A percentile compares a stretch with the other conserved stretches of the same genome.
Evolutionary conservation across 176 grass and related monocot species (phyloP).

Genomic region (Aegilops speltoides): DNA sequence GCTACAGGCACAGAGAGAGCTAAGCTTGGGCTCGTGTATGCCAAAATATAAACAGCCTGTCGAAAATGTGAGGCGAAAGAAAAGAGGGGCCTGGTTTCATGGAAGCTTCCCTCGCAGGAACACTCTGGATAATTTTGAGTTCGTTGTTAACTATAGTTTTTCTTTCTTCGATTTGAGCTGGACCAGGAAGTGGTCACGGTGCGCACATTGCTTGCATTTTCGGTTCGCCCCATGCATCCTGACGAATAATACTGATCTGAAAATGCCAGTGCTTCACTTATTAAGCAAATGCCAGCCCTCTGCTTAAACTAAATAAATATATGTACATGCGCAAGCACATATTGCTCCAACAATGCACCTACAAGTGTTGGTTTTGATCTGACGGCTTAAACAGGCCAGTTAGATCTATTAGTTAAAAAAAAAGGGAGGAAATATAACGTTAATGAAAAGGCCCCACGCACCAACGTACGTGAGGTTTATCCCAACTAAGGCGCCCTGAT

Average conservation of each 20-base stretch:
- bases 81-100: neutral
- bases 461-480: too few relatives aligned
- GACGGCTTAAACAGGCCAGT: too few relatives aligned
- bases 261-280: neutral
- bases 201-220: neutral
- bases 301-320: neutral
- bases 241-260: neutral
- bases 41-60: neutral
- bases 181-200: neutral
- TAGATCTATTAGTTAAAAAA: too few relatives aligned
- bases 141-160: neutral
- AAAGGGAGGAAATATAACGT: too few relatives aligned
- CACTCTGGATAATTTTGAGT: neutral
- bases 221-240: neutral
- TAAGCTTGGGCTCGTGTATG: neutral
- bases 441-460: too few relatives aligned
- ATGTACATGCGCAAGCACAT: too few relatives aligned
- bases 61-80: neutral
- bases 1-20: neutral
- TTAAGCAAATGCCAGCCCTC: neutral
- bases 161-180: neutral
- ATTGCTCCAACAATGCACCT: too few relatives aligned
- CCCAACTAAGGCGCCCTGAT: too few relatives aligned
- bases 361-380: too few relatives aligned
- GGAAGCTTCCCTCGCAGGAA: constrained; percentile 16